These are phyloP conservation scores for Penicillium argentinense DNA, from an alignment of 495 filamentous ascomycete genomes.

Conservation along the genomic window DNA sequence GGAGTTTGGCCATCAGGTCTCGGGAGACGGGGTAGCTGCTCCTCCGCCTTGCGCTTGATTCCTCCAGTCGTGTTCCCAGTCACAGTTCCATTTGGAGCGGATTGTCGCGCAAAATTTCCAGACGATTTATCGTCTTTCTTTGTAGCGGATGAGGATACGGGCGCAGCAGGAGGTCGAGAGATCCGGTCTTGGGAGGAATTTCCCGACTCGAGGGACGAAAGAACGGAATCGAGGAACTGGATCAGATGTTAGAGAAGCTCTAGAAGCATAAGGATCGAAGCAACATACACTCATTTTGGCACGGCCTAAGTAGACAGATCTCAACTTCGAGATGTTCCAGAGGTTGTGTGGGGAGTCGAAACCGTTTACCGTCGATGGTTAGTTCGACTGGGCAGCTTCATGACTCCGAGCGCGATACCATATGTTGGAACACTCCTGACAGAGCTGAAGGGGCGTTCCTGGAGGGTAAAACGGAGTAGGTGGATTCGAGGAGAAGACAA, in stretches of 20 bases:
- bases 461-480: neutral
- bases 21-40: constrained; percentile 30
- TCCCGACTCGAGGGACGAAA: constrained; percentile 54
- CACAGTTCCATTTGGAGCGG: neutral
- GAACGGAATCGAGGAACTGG: constrained; percentile 59
- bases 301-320: neutral
- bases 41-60: constrained; percentile 48
- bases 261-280: neutral
- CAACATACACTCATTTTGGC: constrained; percentile 51
- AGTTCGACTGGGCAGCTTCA: constrained; percentile 46
- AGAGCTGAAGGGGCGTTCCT: neutral
- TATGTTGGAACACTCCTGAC: constrained; percentile 21
- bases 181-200: constrained; percentile 34
- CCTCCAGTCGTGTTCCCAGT: constrained; percentile 25
- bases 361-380: constrained; percentile 47
- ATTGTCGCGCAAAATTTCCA: neutral
- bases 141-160: constrained; percentile 22
- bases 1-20: constrained; percentile 25
- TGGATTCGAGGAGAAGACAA: neutral
- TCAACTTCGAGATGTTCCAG: neutral
- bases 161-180: constrained; percentile 29
- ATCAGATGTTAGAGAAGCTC: constrained; percentile 21
- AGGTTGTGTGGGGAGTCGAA: constrained; percentile 13
- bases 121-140: constrained; percentile 29
- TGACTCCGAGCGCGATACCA: constrained; percentile 40